Evolutionary conservation across 1,284 basidiomycete genomes (phyloP).

Genomic region (Rhodotorula sp.): DNA sequence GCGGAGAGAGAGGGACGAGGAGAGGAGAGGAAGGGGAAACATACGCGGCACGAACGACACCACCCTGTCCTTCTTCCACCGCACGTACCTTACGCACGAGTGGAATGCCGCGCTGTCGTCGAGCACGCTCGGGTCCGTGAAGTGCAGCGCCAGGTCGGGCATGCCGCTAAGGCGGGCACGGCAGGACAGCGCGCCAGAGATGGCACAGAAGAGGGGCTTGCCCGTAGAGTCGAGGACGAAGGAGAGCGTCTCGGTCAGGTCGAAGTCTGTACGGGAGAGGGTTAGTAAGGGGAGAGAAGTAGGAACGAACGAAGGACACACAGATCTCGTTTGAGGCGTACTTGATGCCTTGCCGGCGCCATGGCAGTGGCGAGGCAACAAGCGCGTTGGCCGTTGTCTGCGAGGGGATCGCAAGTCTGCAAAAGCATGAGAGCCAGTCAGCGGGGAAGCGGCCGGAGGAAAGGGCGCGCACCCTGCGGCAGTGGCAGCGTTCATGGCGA

Average conservation of each 20-base stretch:
- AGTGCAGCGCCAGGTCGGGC: constrained; percentile 37
- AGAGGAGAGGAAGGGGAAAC: background rate
- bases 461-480: constrained; percentile 25
- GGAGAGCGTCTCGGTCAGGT: constrained; percentile 31
- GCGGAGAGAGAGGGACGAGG: too few relatives aligned
- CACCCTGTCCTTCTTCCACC: constrained; percentile 40
- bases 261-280: constrained; percentile 28
- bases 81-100: constrained; percentile 31
- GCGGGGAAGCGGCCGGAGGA: too few relatives aligned
- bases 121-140: constrained; percentile 31
- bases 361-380: constrained; percentile 37
- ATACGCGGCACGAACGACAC: constrained; percentile 41
- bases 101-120: constrained; percentile 39
- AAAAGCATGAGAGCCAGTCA: background rate
- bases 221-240: constrained; percentile 22
- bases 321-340: constrained; percentile 43
- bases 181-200: constrained; percentile 30
- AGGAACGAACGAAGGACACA: background rate
- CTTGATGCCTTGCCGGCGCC: constrained; percentile 39
- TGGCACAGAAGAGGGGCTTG: constrained; percentile 18
- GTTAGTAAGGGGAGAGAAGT: background rate
- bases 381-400: constrained; percentile 33
- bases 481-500: constrained; percentile 27
- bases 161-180: constrained; percentile 37
- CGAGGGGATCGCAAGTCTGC: constrained; percentile 14